Percentiles rank a stretch among this genome's conserved stretches.
phyloP scores from a whole-genome alignment of 331 rosid species.

The Rhamnella rubrinervis region DNA sequence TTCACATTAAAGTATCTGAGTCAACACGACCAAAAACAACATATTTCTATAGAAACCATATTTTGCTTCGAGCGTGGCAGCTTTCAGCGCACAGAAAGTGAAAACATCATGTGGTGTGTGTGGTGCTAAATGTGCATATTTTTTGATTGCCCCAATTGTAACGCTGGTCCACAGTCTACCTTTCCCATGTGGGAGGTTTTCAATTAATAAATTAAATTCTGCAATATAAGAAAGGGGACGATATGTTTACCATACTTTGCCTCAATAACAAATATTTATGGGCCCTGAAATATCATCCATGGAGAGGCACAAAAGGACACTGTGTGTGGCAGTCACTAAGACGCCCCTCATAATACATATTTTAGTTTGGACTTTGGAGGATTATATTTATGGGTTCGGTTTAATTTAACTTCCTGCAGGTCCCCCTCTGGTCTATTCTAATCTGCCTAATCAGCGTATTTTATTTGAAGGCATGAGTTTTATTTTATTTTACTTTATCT shows the following conservation, averaged over 20 bases:
- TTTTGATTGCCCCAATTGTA: not conserved
- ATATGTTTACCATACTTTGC: conserved; percentile 13
- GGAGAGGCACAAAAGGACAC: not conserved
- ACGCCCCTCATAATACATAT: not conserved
- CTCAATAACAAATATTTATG: conserved; percentile 14
- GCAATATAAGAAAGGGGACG: not conserved
- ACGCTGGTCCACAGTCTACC: conserved; percentile 12
- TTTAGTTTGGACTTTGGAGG: too few species aligned
- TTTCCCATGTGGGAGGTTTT: conserved; percentile 20
- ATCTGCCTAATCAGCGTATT: too few species aligned
- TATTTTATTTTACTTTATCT: too few species aligned
- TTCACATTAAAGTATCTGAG: not conserved
- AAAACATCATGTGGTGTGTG: conserved; percentile 23
- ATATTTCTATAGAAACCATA: not conserved
- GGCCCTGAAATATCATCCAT: not conserved
- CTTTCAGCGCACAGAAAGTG: conserved; percentile 14
- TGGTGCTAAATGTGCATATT: not conserved
- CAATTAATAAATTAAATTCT: conserved; percentile 2
- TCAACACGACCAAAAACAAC: not conserved
- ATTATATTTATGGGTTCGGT: too few species aligned
- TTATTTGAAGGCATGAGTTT: too few species aligned
- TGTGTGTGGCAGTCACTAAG: not conserved
- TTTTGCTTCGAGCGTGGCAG: not conserved
- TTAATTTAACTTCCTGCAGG: too few species aligned
- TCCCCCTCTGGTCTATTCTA: too few species aligned